phyloP scores from a whole-genome alignment of 805 yeast species.

The Schwanniomyces vanrijiae region DNA sequence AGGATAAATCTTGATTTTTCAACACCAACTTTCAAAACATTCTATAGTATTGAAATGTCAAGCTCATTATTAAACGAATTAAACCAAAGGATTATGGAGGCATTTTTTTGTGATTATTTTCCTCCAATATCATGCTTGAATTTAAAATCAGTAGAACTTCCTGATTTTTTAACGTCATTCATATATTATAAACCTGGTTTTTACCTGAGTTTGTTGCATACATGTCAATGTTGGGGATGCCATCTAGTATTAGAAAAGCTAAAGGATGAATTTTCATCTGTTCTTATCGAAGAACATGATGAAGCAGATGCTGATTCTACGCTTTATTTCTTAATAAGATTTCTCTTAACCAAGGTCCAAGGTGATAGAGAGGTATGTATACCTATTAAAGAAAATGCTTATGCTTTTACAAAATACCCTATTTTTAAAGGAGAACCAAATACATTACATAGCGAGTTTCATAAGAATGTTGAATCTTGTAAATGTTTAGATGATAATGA shows the following conservation, averaged over 20 bases:
- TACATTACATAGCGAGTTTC: conserved; percentile 32
- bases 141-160: conserved; percentile 26
- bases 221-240: conserved; percentile 39
- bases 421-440: conserved; percentile 36
- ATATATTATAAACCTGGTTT: conserved; percentile 38
- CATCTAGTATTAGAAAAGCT: conserved; percentile 23
- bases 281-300: conserved; percentile 11
- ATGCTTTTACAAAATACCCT: conserved; percentile 25
- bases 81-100: conserved; percentile 34
- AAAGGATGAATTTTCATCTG: conserved; percentile 20
- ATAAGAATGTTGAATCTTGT: conserved; percentile 17
- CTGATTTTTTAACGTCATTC: conserved; percentile 37
- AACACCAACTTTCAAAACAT: conserved; percentile 38
- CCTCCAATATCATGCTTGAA: conserved; percentile 8
- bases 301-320: conserved; percentile 25
- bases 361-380: conserved; percentile 36
- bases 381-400: conserved; percentile 28
- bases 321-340: conserved; percentile 31
- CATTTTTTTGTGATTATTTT: conserved; percentile 31
- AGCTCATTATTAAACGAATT: conserved; percentile 27
- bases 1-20: conserved; percentile 31
- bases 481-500: conserved; percentile 22
- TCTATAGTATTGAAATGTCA: conserved; percentile 29
- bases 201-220: conserved; percentile 31
- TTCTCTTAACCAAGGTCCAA: conserved; percentile 32